Evolutionary conservation across 2,329 filamentous ascomycete species (phyloP).

Genomic region (Elsinoe necatrix): DNA sequence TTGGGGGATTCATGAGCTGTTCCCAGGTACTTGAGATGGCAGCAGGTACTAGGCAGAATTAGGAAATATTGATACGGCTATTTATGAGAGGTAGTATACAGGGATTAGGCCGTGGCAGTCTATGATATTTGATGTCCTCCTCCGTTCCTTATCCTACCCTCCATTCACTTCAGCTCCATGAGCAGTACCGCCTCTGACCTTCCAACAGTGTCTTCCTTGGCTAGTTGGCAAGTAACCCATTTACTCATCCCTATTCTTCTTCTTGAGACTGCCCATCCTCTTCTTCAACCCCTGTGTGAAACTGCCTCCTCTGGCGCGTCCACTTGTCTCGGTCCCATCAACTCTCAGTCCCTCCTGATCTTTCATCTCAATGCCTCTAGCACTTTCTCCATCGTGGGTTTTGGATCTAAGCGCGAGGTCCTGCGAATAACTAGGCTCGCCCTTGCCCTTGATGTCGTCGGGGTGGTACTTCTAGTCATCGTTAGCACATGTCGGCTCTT

Average conservation of each 20-base stretch:
- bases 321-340: slow-evolving; percentile 21
- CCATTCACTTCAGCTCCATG: no score
- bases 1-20: neutral
- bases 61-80: neutral
- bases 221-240: neutral
- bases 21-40: no score
- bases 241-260: slow-evolving; percentile 24
- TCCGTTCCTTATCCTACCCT: neutral
- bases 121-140: neutral
- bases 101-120: neutral
- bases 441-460: slow-evolving; percentile 74
- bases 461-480: slow-evolving; percentile 52
- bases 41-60: no score
- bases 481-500: slow-evolving; percentile 4
- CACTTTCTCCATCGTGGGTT: slow-evolving; percentile 28
- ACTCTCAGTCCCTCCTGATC: slow-evolving; percentile 25
- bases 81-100: slow-evolving; percentile 9
- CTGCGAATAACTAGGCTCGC: slow-evolving; percentile 64
- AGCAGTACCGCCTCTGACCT: no score
- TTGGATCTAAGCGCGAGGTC: slow-evolving; percentile 49
- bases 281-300: slow-evolving; percentile 37
- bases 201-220: no score
- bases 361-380: slow-evolving; percentile 27
- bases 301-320: slow-evolving; percentile 28
- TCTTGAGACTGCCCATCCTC: slow-evolving; percentile 39